Percentiles rank a stretch among this genome's conserved stretches.
phyloP scores from a whole-genome alignment of 140 eudicot species.

The Flaveria floridana region DNA sequence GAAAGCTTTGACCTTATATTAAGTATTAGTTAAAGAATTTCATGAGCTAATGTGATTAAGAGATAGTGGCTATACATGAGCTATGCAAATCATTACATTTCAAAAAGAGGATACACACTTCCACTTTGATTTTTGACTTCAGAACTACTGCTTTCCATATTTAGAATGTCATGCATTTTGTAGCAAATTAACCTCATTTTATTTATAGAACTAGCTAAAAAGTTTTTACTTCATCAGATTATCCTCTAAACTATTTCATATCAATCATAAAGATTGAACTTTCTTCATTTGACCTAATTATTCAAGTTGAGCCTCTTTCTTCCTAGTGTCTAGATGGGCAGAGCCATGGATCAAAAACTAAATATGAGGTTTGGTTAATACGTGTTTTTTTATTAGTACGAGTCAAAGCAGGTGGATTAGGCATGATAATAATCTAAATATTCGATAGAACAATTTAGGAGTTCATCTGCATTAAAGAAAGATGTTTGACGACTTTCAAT shows the following conservation, averaged over 20 bases:
- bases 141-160: slow-evolving; percentile 22
- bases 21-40: slow-evolving; percentile 17
- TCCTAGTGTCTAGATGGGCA: background rate
- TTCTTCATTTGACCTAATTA: slow-evolving; percentile 21
- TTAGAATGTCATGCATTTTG: slow-evolving; percentile 8
- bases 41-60: slow-evolving; percentile 3
- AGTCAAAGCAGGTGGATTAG: background rate
- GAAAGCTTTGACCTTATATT: slow-evolving; percentile 12
- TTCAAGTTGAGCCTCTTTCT: slow-evolving; percentile 13
- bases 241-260: slow-evolving; percentile 18
- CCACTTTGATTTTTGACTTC: background rate
- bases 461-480: background rate
- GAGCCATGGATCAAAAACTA: background rate
- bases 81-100: slow-evolving; percentile 15
- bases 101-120: background rate
- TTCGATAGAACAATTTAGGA: background rate
- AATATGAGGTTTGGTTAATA: background rate
- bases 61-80: background rate
- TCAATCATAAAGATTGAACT: slow-evolving; percentile 14
- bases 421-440: background rate
- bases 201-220: slow-evolving; percentile 17
- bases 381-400: background rate
- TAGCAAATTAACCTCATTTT: slow-evolving; percentile 17
- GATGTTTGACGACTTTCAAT: background rate
- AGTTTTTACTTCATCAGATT: background rate